These are phyloP conservation scores for Eucalyptus sp. DNA, from an alignment of 345 rosid species.

Conservation along the genomic window DNA sequence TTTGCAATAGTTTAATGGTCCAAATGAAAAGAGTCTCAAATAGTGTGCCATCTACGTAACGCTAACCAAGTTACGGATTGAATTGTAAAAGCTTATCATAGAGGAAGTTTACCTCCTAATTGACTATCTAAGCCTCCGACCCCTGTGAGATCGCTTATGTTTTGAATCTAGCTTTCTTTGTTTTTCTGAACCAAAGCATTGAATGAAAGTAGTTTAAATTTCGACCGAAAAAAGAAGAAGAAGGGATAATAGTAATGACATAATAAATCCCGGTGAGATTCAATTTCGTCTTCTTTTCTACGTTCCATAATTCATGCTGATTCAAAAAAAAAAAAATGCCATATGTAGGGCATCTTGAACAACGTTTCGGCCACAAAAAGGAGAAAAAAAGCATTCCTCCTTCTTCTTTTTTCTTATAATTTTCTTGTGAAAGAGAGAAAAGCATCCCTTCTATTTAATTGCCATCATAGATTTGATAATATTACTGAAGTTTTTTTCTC, in stretches of 20 bases:
- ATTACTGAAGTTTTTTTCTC: background rate
- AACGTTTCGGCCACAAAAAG: background rate
- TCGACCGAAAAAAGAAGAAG: too few species aligned
- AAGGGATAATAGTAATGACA: background rate
- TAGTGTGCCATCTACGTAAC: rapidly evolving
- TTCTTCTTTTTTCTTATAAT: too few species aligned
- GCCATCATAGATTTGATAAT: background rate
- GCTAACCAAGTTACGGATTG: too few species aligned
- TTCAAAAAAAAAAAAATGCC: background rate
- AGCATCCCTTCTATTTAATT: too few species aligned
- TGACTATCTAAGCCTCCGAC: too few species aligned
- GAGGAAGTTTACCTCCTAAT: background rate
- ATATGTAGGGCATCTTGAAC: background rate
- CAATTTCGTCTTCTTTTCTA: background rate
- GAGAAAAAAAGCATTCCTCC: too few species aligned
- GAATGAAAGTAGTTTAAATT: too few species aligned
- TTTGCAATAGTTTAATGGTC: background rate
- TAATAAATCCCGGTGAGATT: background rate
- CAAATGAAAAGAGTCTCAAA: background rate
- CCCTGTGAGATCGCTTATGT: too few species aligned
- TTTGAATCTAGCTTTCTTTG: too few species aligned
- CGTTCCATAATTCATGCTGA: background rate
- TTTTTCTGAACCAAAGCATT: too few species aligned
- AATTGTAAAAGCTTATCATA: too few species aligned
- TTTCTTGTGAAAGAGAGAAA: too few species aligned